phyloP scores from a whole-genome alignment of 495 filamentous ascomycete genomes.

The Hypoxylon rickii region DNA sequence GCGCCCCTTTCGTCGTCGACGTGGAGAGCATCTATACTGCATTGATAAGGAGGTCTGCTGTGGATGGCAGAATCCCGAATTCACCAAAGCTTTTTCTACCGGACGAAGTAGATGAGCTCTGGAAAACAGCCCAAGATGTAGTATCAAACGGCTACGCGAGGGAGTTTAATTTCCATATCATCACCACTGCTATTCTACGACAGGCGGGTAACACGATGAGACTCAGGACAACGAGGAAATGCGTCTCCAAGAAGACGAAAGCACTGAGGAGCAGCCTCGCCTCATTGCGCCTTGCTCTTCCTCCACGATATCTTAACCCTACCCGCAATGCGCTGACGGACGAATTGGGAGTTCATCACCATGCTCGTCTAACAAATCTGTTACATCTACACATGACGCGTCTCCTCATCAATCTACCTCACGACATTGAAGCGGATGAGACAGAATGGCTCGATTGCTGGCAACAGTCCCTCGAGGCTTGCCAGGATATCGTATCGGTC shows the following conservation, averaged over 20 bases:
- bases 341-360: conserved; percentile 28
- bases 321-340: conserved; percentile 26
- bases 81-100: conserved; percentile 29
- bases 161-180: conserved; percentile 35
- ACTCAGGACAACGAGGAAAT: conserved; percentile 22
- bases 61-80: conserved; percentile 8
- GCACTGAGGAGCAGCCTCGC: conserved; percentile 16
- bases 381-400: conserved; percentile 28
- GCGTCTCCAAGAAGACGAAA: conserved; percentile 1
- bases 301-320: conserved; percentile 32
- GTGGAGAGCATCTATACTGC: conserved; percentile 34
- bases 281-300: conserved; percentile 31
- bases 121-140: conserved; percentile 29
- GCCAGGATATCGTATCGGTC: conserved; percentile 24
- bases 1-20: conserved; percentile 32
- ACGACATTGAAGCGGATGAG: conserved; percentile 9
- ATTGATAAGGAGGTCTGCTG: conserved; percentile 15
- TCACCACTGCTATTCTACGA: conserved; percentile 34
- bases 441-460: conserved; percentile 17
- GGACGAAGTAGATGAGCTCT: conserved; percentile 30
- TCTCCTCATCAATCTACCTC: conserved; percentile 14
- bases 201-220: conserved; percentile 26
- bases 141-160: conserved; percentile 15
- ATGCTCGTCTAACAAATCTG: conserved; percentile 29
- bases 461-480: conserved; percentile 21